Base-by-base conservation (phyloP, 1,284 basidiomycete genomes). In the Fomitopsis betulina region DNA sequence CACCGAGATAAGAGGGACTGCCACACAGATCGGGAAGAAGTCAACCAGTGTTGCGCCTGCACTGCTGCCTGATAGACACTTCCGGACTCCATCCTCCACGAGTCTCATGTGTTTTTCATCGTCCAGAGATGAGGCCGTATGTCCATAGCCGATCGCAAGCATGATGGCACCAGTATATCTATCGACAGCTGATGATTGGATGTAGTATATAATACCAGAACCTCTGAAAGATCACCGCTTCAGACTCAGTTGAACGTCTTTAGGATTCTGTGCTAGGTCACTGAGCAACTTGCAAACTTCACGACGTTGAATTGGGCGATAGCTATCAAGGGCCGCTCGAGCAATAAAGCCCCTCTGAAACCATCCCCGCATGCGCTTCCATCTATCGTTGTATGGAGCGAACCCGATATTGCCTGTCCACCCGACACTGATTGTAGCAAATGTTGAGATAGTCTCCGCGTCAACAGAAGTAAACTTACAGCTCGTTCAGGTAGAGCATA, bases 321-420 rank as follows among this genome's bases (percentile, higher is more conserved):
- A 72, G n/a, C 60, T 60, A 15, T 54, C 54, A 5, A 70, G 50
- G 6, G 58, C 62, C 0, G 57, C 52, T 43, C 66, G 64, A 15
- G 62, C 49, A 32, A 58, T 58, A 54, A 72, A 69, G 5, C 67
- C 68, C 32, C 68, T 66, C 37, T 71, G 69, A 13, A 70, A 62
- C 62, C 72, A 67, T 55, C 63, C 62, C 17, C 72, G 66, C 30
- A 70, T 66, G 57, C 66, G 68, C n/a, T 71, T 66, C 61, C 68
- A 72, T 19, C 57, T 60, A 8, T 67, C 66, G 10, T 67, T 69
- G 38, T 71, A 72, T 2, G 59, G 63, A 37, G 65, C 65, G 30
- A 67, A 60, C 15, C 64, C 66, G 21, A 35, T 3, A 12, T 33
- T 67, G 67, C 33, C 63, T 15, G 30, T 23, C 32, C 35, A 56